Conservation (phyloP, 345 rosid species). For the Heritiera fomes region DNA sequence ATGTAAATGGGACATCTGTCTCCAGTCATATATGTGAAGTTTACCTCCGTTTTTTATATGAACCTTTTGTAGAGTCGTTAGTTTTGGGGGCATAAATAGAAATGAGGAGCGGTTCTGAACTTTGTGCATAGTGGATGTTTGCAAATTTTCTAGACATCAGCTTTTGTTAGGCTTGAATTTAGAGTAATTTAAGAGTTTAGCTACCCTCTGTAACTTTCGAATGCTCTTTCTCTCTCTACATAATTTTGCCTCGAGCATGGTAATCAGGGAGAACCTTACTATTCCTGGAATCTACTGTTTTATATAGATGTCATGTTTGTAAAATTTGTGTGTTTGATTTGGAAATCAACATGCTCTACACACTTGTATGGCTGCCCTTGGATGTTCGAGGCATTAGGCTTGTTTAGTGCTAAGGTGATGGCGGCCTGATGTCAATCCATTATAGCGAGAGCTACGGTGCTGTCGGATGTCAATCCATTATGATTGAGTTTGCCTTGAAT, state of each 20-base stretch:
- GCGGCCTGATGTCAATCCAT: not conserved
- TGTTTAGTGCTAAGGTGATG: not conserved
- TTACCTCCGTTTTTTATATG: not conserved
- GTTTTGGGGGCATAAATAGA: not conserved
- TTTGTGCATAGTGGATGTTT: not conserved
- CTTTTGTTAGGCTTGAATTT: not conserved
- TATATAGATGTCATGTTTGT: not conserved
- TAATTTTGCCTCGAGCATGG: not conserved
- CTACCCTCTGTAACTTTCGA: not conserved
- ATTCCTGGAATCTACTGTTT: not conserved
- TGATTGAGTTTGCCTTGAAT: not conserved
- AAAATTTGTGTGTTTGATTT: no score
- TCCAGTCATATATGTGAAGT: not conserved
- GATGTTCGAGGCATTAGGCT: not conserved
- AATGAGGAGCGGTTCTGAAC: not conserved
- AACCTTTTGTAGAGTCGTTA: not conserved
- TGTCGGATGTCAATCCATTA: not conserved
- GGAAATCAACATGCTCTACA: not conserved
- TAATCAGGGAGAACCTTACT: not conserved
- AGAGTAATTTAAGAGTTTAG: not conserved
- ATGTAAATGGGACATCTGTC: conserved; percentile 26
- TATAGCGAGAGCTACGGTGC: not conserved
- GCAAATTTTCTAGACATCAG: not conserved
- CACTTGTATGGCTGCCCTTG: not conserved
- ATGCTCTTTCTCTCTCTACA: not conserved